phyloP scores from a whole-genome alignment of 2,329 filamentous ascomycete genomes.

The Onygenales sp. region DNA sequence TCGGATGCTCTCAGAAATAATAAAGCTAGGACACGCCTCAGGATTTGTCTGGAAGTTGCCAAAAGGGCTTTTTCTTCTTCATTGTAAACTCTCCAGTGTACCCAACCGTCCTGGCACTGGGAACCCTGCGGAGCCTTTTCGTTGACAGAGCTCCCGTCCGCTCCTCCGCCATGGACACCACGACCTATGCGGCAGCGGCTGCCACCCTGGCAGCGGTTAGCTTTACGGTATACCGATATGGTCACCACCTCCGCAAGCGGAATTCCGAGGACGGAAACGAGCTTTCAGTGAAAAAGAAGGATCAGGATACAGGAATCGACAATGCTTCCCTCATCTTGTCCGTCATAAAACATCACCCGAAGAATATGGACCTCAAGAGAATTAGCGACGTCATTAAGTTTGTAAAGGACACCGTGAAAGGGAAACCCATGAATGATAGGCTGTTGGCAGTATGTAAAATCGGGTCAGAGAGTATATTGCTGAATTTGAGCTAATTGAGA shows the following conservation, averaged over 20 bases:
- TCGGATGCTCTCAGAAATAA: too few species aligned
- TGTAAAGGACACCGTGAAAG: constrained; percentile 1
- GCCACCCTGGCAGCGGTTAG: neutral
- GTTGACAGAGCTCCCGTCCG: too few species aligned
- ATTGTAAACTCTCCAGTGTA: too few species aligned
- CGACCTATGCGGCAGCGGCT: neutral
- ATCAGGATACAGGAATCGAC: constrained; percentile 1
- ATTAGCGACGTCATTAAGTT: constrained; percentile 2
- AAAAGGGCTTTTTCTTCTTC: too few species aligned
- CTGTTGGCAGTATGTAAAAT: constrained; percentile 3
- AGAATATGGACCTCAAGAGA: constrained; percentile 5
- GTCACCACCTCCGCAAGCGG: neutral
- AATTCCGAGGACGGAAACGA: neutral
- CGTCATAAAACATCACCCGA: constrained; percentile 4
- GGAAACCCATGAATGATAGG: constrained; percentile 7
- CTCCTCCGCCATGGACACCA: too few species aligned
- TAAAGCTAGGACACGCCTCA: too few species aligned
- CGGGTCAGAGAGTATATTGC: neutral
- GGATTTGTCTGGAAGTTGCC: too few species aligned
- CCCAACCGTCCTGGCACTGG: too few species aligned
- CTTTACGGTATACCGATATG: constrained; percentile 2
- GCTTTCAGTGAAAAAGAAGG: neutral
- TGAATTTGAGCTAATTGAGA: neutral
- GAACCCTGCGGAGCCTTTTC: too few species aligned
- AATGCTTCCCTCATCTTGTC: constrained; percentile 2